A percentile compares a stretch with the other conserved stretches of the same genome.
These are phyloP conservation scores for Calocera viscosa DNA, from an alignment of 768 basidiomycete species.

Conservation along the genomic window DNA sequence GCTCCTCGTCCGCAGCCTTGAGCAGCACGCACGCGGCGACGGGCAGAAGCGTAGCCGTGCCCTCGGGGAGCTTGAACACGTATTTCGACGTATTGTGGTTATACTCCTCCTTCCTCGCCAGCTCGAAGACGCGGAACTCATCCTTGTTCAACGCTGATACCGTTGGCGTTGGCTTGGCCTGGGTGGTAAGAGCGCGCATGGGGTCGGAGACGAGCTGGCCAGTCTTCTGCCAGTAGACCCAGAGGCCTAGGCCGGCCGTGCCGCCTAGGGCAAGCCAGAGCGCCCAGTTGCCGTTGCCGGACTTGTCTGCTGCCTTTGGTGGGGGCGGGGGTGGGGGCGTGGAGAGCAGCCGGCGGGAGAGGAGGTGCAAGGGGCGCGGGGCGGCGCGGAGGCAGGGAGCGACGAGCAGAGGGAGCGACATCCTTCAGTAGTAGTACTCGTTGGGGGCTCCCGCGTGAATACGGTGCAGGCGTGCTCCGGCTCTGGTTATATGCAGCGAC, in stretches of 20 bases:
- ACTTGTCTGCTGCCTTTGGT: background rate
- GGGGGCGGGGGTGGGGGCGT: background rate
- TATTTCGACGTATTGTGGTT: conserved; percentile 88
- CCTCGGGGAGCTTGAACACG: conserved; percentile 64
- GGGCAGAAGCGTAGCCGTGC: conserved; percentile 64
- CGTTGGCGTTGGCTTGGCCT: conserved; percentile 4
- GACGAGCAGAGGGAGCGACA: no score
- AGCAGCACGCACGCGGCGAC: conserved; percentile 69
- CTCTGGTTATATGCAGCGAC: no score
- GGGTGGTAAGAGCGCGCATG: conserved; percentile 15
- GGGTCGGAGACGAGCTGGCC: conserved; percentile 33
- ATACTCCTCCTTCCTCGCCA: conserved; percentile 58
- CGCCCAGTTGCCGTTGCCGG: no score
- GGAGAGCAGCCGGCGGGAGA: background rate
- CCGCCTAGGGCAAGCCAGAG: conserved; percentile 40
- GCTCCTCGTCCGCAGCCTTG: conserved; percentile 55
- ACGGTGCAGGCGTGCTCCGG: no score
- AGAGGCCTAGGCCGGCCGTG: conserved; percentile 31
- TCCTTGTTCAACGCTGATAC: conserved; percentile 45
- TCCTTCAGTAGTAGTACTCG: no score
- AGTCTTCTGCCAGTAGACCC: conserved; percentile 47
- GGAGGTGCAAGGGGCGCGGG: background rate
- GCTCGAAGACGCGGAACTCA: conserved; percentile 65
- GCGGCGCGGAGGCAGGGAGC: no score
- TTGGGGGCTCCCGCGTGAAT: no score